Base-by-base conservation (phyloP, 768 basidiomycete genomes). In the Lactifluus subvellereus region DNA sequence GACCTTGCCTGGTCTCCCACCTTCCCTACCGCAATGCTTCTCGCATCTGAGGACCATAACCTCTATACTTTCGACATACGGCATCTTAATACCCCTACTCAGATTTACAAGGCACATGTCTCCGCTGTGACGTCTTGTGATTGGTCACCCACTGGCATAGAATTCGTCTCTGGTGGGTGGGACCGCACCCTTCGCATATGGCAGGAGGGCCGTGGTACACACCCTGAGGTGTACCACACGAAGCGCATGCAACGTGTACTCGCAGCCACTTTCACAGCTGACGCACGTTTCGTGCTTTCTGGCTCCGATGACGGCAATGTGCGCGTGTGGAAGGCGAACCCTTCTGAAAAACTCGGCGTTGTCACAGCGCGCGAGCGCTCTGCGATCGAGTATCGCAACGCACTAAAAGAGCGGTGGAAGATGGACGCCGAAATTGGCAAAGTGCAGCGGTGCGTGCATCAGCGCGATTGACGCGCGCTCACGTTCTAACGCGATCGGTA, bases 191-290 rank as follows among this genome's bases (percentile, higher is more conserved):
- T 98, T 50, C 79, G 95, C 62, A 83, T 98, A 73, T 99, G 96
- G 96, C 86, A 87, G 68, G 86, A 92, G 68, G 91, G 89, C 32
- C 83, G 80, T 47, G 94, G 95, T 0, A 84, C 84, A 35, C 80
- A 81, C 7, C 84, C 89, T 16, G 96, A 98, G 72, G 88, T 94
- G 7, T 99, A 98, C 71, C 96, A 98, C 74, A 96, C 94, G 16
- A 98, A 98, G 76, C 90, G 97, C 50, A 99, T 99, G 97, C 97
- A 98, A 74, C 84, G 95, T 64, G 92, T 99, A 38, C 89, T 92
- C 50, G 90, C 94, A 14, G 86, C 93, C 3, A 76, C 89, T 45
- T 98, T 89, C 76, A 93, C 94, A 0, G 85, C 85, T 30, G 97
- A 98, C 65, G 87, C 96, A 18, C 86, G 94, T 18, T 98, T 94